These are phyloP conservation scores for Lactarius vividus DNA, from an alignment of 768 basidiomycete genomes.

Conservation along the genomic window DNA sequence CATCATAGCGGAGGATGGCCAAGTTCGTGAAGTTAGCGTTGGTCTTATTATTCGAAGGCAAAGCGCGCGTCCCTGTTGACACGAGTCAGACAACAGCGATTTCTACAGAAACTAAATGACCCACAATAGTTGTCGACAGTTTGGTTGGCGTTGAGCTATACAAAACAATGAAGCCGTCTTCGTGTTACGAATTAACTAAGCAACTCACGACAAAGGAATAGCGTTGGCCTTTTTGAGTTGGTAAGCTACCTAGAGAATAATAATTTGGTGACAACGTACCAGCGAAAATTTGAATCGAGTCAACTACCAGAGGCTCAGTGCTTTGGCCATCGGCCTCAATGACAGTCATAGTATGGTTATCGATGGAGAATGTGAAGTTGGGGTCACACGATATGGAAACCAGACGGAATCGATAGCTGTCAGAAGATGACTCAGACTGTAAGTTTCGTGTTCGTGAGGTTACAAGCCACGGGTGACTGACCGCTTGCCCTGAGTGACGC, in stretches of 20 bases:
- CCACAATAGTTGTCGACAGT: conserved; percentile 16
- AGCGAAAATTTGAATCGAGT: conserved; percentile 27
- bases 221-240: conserved; percentile 21
- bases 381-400: conserved; percentile 27
- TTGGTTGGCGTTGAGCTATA: conserved; percentile 21
- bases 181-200: not conserved
- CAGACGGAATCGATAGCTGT: conserved; percentile 24
- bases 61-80: conserved; percentile 17
- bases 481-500: conserved; percentile 25
- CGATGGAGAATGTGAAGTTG: conserved; percentile 29
- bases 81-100: not conserved
- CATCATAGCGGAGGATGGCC: conserved; percentile 30
- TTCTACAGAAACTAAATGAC: not conserved
- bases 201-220: conserved; percentile 27
- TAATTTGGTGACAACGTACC: conserved; percentile 5
- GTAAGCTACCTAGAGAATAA: not conserved
- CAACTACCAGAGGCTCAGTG: conserved; percentile 25
- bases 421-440: no score
- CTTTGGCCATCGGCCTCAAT: conserved; percentile 30
- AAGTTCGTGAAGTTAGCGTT: conserved; percentile 13
- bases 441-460: not conserved
- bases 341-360: conserved; percentile 24
- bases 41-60: not conserved
- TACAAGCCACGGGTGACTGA: not conserved
- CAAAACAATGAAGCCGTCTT: not conserved